A percentile compares a stretch with the other conserved stretches of the same genome.
phyloP scores from a whole-genome alignment of 208 protist species.

The Trypanosoma lewisi region DNA sequence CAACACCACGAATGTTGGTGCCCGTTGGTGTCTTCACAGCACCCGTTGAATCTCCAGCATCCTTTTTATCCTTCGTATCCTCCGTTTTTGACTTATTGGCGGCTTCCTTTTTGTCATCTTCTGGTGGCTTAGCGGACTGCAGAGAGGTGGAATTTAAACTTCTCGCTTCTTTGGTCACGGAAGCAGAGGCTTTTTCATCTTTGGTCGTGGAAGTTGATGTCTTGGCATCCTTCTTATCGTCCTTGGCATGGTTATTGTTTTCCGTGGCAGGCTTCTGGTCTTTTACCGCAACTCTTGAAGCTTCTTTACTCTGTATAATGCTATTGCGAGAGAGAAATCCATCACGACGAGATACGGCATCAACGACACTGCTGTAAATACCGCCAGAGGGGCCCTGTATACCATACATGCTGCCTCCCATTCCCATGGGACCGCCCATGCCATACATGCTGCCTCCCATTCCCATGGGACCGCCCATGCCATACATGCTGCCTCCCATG shows the following conservation, averaged over 20 bases:
- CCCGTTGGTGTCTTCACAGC: constrained; percentile 21
- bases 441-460: constrained; percentile 44
- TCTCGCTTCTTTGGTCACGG: too few relatives aligned
- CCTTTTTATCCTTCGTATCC: constrained; percentile 22
- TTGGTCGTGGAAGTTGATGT: too few relatives aligned
- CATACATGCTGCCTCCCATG: constrained; percentile 30
- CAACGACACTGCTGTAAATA: constrained; percentile 54
- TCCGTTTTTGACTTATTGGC: not conserved
- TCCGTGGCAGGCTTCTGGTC: constrained; percentile 10
- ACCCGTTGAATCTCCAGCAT: not conserved
- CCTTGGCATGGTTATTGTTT: too few relatives aligned
- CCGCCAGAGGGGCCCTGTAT: constrained; percentile 10
- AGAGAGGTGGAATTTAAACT: too few relatives aligned
- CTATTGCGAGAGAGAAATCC: constrained; percentile 65
- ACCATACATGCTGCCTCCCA: constrained; percentile 44
- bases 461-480: constrained; percentile 31
- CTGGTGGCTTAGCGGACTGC: too few relatives aligned
- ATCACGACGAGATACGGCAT: constrained; percentile 53
- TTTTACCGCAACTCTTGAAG: constrained; percentile 21
- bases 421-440: constrained; percentile 15
- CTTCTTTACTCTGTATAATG: constrained; percentile 28
- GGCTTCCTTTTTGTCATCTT: constrained; percentile 20
- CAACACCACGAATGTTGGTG: constrained; percentile 38
- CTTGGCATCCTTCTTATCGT: too few relatives aligned
- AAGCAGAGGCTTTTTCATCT: too few relatives aligned